Evolutionary conservation across 1,284 basidiomycete species (phyloP), one percentile per base, ranked within the genome.

Genomic region (Cryptococcus sp.): DNA sequence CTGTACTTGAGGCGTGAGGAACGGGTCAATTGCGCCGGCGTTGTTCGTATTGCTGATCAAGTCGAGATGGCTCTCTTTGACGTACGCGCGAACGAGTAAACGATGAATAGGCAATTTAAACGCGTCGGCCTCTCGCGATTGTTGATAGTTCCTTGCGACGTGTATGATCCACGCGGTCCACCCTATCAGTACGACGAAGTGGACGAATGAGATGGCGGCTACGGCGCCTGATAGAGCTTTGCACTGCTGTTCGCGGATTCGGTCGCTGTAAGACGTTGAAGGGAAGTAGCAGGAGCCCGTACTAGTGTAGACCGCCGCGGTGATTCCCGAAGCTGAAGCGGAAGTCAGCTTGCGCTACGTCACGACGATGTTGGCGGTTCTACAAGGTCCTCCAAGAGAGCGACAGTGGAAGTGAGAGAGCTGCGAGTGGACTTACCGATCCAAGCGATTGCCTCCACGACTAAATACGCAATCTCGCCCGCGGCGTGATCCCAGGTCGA

Each of bases 391-490:
- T n/a, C n/a, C 30, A 39, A 25, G 20, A 27, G 22, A 25, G 11
- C 7, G 19, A 42, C 3, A 19, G 17, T 42, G 41, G 7, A 7
- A 42, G 42, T 10, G 42, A 45, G n/a, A 19, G n/a, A 22, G 42
- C 7, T 2, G 13, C 3, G 8, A 5, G 6, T 3, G 7, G 17
- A 61, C 56, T 49, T n/a, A 59, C 61, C 57, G 13, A 62, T 25
- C 52, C 57, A 55, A 20, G 38, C 10, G 7, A 47, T 16, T 22
- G 47, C 42, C 22, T 59, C 47, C n/a, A 59, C 30, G 27, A 48
- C 48, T 20, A 46, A 23, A 51, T 59, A 56, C n/a, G 61, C 61
- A 16, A 62, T 53, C 40, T 62, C 61, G 7, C 46, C 52, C 16
- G 57, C 57, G 8, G 51, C 57, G 7, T 57, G 57, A 43, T 59